Base-by-base conservation (phyloP, 176 grass and related monocot genomes). In the Eremochloa ophiuroides region DNA sequence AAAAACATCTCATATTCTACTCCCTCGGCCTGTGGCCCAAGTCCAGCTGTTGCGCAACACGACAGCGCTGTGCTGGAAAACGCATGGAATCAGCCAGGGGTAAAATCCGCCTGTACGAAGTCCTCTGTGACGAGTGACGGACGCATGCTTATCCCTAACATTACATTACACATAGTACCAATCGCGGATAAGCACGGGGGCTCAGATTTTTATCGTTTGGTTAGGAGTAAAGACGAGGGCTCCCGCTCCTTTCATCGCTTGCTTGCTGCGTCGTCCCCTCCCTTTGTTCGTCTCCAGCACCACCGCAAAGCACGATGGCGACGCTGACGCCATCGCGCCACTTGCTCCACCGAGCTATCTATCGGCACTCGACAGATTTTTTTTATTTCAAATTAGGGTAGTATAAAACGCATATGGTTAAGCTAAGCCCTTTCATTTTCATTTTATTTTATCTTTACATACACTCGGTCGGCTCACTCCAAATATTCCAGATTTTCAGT, bases 21-120 rank as follows among this genome's bases (percentile, higher is more conserved):
- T 46, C 39, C 51, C 18, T 47, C 15, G 4, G 6, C 0, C 27
- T 69, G 44, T 27, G 63, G 13, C 17, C 65, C 66, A 25, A 22
- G 14, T 5, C 78, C 83, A 89, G 88, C 78, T 89, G 78, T 78
- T 25, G 65, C 71, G 78, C 88, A 82, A 38, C 78, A 81, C 28
- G 38, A 11, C 18, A 26, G 9, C 25, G 35, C 18, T 46, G 53
- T 69, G 8, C 23, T 14, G 44, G 71, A 59, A 35, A 25, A 44
- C 70, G 85, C 15, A 48, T 74, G 46, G 56, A 30, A 29, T 27
- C 76, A 38, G 74, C 13, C 63, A 31, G n/a, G 17, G 35, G 10
- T 4, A 8, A 26, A 48, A 74, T 65, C 56, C 43, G 73, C 30
- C 30, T 6, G 38, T 13, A 23, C 14, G 26, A 15, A 15, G 7